Evolutionary conservation across 805 yeast species (phyloP).

Genomic region (Candida hungchunana): DNA sequence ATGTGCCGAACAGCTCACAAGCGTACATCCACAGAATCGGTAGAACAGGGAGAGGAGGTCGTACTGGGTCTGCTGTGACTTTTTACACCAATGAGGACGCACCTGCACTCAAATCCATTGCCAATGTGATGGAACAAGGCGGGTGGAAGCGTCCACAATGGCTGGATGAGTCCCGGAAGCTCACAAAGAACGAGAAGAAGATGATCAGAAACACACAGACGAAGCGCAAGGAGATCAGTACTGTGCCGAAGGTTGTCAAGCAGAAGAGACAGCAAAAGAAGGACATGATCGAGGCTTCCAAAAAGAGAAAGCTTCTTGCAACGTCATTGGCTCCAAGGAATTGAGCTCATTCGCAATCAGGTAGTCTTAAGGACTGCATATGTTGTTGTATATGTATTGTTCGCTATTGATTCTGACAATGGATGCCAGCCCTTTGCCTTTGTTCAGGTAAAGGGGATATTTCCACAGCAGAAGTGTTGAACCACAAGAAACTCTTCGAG

Average conservation of each 20-base stretch:
- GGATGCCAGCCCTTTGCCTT: too few species aligned
- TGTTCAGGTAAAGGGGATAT: too few species aligned
- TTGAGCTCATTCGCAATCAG: too few species aligned
- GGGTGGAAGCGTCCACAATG: conserved; percentile 73
- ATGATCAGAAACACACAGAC: conserved; percentile 51
- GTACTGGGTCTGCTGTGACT: conserved; percentile 82
- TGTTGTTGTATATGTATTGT: too few species aligned
- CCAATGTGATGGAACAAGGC: conserved; percentile 94
- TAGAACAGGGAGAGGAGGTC: conserved; percentile 96
- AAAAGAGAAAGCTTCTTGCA: conserved; percentile 45
- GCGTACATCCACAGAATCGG: conserved; percentile 97
- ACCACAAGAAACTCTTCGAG: too few species aligned
- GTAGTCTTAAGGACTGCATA: too few species aligned
- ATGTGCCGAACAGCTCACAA: conserved; percentile 91
- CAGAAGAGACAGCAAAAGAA: conserved; percentile 56
- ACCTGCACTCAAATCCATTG: conserved; percentile 69
- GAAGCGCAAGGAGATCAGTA: conserved; percentile 72
- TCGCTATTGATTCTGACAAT: too few species aligned
- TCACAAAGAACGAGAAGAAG: conserved; percentile 60
- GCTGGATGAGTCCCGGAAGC: conserved; percentile 71
- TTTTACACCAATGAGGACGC: conserved; percentile 90
- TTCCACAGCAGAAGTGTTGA: too few species aligned
- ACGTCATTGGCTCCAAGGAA: too few species aligned
- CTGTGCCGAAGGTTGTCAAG: conserved; percentile 70
- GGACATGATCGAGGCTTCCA: conserved; percentile 76